Conservation (phyloP, 2,329 filamentous ascomycete genomes). For the Penicillium sp. region DNA sequence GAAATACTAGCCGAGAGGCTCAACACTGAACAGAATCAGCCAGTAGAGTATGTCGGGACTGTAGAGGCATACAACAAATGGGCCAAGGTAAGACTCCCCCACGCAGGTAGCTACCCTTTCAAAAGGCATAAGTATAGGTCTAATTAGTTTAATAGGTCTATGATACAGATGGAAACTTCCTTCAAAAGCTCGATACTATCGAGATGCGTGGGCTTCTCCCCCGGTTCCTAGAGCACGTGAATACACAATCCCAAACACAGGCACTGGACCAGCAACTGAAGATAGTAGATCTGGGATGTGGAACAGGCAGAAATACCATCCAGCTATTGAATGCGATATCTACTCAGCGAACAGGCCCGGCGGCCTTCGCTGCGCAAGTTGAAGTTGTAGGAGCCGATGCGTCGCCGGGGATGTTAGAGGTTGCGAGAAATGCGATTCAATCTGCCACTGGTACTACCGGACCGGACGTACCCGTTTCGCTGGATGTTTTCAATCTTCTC, state of each 20-base stretch:
- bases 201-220: conserved; percentile 56
- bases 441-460: conserved; percentile 26
- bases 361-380: conserved; percentile 19
- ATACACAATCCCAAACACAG: conserved; percentile 8
- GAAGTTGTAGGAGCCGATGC: conserved; percentile 57
- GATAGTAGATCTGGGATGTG: conserved; percentile 64
- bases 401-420: conserved; percentile 57
- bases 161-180: conserved; percentile 66
- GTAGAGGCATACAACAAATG: conserved; percentile 41
- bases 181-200: conserved; percentile 63
- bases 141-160: conserved; percentile 46
- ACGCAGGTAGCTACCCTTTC: neutral
- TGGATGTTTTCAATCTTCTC: conserved; percentile 40
- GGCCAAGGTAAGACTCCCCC: conserved; percentile 29
- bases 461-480: neutral
- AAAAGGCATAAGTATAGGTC: neutral
- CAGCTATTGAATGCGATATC: conserved; percentile 42
- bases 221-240: conserved; percentile 42
- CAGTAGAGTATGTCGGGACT: conserved; percentile 34
- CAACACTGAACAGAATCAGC: neutral
- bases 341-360: neutral
- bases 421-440: conserved; percentile 47
- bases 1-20: conserved; percentile 12
- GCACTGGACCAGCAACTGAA: conserved; percentile 30
- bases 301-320: conserved; percentile 63